phyloP scores from a whole-genome alignment of 176 grass and related monocot genomes.

The Eleusine indica region DNA sequence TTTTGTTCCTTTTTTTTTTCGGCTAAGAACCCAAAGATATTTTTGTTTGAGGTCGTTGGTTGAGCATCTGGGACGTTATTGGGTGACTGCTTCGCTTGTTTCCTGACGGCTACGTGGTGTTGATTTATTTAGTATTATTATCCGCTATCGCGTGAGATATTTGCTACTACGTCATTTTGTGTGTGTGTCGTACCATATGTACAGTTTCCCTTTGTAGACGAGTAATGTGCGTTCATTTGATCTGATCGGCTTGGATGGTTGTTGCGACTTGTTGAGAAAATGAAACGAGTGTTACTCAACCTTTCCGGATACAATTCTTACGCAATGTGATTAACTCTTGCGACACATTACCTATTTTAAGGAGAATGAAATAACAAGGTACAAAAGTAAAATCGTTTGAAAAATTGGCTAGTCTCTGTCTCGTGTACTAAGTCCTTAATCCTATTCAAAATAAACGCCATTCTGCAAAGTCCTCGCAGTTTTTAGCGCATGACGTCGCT shows the following conservation, averaged over 20 bases:
- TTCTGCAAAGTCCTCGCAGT: not conserved
- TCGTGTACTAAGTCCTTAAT: too few relatives aligned
- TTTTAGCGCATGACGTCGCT: not conserved
- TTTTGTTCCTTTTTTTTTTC: not conserved
- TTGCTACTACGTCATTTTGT: not conserved
- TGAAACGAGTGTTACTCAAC: not conserved
- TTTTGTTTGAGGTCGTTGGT: not conserved
- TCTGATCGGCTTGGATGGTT: conserved; percentile 19
- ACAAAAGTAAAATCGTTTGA: not conserved
- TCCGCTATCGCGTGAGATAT: not conserved
- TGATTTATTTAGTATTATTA: not conserved
- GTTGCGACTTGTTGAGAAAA: conserved; percentile 12
- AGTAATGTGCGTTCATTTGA: not conserved
- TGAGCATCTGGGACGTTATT: not conserved
- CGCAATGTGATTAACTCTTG: not conserved
- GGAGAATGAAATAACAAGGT: too few relatives aligned
- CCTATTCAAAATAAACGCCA: not conserved
- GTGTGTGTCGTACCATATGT: not conserved
- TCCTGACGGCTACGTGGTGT: not conserved
- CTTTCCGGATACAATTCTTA: conserved; percentile 8
- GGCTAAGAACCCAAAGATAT: not conserved
- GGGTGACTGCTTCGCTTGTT: not conserved
- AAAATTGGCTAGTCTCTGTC: not conserved
- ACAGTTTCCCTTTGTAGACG: not conserved
- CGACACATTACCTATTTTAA: not conserved